Conservation (phyloP, 768 basidiomycete species). For the Rhizopogon vulgaris region DNA sequence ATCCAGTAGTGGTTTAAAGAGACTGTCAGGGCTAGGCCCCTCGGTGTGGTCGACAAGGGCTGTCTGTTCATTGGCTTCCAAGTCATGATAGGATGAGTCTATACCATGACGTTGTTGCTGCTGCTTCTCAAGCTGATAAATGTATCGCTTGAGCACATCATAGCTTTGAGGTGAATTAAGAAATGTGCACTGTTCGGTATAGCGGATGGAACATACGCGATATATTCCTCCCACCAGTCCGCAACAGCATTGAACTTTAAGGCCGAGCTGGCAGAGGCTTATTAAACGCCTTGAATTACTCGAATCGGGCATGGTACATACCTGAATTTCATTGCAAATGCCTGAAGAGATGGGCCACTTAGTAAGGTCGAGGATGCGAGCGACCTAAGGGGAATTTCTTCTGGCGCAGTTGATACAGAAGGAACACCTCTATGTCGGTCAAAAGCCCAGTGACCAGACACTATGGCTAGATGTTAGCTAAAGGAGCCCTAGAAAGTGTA, state of each 20-base stretch:
- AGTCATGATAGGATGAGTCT: slow-evolving; percentile 37
- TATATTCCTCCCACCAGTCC: slow-evolving; percentile 92
- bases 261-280: slow-evolving; percentile 47
- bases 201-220: slow-evolving; percentile 51
- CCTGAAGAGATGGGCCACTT: neutral
- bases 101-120: slow-evolving; percentile 43
- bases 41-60: slow-evolving; percentile 43
- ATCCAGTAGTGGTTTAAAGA: slow-evolving; percentile 74
- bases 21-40: slow-evolving; percentile 39
- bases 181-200: neutral
- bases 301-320: slow-evolving; percentile 1
- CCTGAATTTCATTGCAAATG: slow-evolving; percentile 30
- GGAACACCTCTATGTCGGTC: neutral
- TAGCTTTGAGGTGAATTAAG: slow-evolving; percentile 43
- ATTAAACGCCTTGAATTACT: neutral
- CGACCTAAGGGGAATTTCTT: slow-evolving; percentile 22
- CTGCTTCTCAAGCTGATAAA: slow-evolving; percentile 82
- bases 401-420: slow-evolving; percentile 6
- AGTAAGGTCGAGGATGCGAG: neutral
- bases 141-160: slow-evolving; percentile 74
- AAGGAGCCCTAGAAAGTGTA: neutral
- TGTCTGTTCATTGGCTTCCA: slow-evolving; percentile 60
- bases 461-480: neutral
- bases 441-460: neutral
- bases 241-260: slow-evolving; percentile 88